A percentile compares a stretch with the other conserved stretches of the same genome.
phyloP scores from a whole-genome alignment of 345 rosid genomes.

The rapeseed (Brassica napus) region DNA sequence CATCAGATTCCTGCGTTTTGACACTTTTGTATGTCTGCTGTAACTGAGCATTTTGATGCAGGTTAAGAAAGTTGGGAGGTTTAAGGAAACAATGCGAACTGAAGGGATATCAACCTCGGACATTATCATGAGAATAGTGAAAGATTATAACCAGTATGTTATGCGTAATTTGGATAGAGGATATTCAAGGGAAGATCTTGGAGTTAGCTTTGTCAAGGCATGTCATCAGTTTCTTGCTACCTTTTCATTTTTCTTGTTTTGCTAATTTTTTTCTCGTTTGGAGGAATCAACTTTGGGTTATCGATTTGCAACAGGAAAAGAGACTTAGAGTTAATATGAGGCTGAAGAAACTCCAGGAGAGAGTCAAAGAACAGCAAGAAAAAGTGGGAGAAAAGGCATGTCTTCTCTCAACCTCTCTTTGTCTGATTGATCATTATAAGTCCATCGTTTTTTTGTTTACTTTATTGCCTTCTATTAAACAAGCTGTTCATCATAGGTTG shows the following conservation, averaged over 20 bases:
- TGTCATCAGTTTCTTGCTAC: conserved; percentile 9
- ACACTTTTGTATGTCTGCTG: conserved; percentile 17
- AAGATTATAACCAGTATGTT: conserved; percentile 93
- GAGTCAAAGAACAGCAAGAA: conserved; percentile 92
- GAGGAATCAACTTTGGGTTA: conserved; percentile 14
- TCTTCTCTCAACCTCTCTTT: conserved; percentile 29
- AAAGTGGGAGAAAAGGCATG: conserved; percentile 78
- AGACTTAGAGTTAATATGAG: conserved; percentile 92
- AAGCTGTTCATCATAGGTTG: neutral
- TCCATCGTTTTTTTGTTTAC: neutral
- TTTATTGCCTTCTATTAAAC: conserved; percentile 3
- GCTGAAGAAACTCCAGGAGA: conserved; percentile 84
- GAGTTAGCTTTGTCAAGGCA: conserved; percentile 92
- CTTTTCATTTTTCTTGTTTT: neutral
- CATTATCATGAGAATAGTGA: conserved; percentile 90
- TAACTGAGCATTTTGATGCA: conserved; percentile 33
- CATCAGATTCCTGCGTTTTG: neutral
- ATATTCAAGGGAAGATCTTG: conserved; percentile 89
- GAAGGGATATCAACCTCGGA: conserved; percentile 95
- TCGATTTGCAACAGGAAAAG: conserved; percentile 64
- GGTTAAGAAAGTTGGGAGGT: conserved; percentile 88
- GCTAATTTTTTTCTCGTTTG: neutral
- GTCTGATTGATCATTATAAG: conserved; percentile 6
- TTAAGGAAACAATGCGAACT: conserved; percentile 88
- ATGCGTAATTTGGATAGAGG: conserved; percentile 91